Evolutionary conservation across 2,329 filamentous ascomycete genomes (phyloP).

Genomic region (Trichophyton verrucosum): DNA sequence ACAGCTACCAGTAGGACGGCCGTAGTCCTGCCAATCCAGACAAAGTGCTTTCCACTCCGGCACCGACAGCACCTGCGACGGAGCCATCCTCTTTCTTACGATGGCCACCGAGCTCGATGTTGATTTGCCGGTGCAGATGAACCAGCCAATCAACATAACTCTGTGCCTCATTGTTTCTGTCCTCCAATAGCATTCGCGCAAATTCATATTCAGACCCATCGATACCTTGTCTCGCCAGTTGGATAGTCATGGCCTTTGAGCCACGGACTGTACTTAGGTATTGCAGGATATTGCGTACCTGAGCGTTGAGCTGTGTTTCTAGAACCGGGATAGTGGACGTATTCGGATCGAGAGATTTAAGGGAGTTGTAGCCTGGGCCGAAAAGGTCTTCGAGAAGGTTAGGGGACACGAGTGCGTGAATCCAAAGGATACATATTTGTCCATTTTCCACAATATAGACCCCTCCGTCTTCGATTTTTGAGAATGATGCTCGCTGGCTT

Average conservation of each 20-base stretch:
- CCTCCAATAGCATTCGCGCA: conserved; percentile 78
- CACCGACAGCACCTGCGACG: conserved; percentile 11
- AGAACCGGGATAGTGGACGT: conserved; percentile 67
- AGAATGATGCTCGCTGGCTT: conserved; percentile 68
- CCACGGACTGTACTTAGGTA: conserved; percentile 70
- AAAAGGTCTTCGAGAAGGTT: conserved; percentile 87
- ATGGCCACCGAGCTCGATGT: conserved; percentile 58
- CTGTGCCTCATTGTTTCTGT: conserved; percentile 93
- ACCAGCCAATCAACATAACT: conserved; percentile 99
- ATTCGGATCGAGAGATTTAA: conserved; percentile 72
- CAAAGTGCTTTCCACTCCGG: conserved; percentile 28
- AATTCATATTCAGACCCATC: conserved; percentile 97
- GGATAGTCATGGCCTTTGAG: conserved; percentile 76
- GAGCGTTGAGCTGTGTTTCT: conserved; percentile 84
- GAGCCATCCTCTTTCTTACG: conserved; percentile 35
- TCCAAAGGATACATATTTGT: conserved; percentile 81
- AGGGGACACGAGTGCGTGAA: conserved; percentile 83
- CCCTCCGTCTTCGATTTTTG: conserved; percentile 79
- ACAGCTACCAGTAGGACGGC: conserved; percentile 34
- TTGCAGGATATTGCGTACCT: conserved; percentile 85
- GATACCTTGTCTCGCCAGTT: conserved; percentile 80
- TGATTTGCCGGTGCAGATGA: conserved; percentile 83
- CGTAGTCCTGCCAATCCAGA: conserved; percentile 35
- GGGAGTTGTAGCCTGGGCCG: conserved; percentile 56
- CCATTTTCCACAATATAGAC: conserved; percentile 94